Conservation (phyloP, 2,329 filamentous ascomycete genomes). For the Magnaporthales sp. region DNA sequence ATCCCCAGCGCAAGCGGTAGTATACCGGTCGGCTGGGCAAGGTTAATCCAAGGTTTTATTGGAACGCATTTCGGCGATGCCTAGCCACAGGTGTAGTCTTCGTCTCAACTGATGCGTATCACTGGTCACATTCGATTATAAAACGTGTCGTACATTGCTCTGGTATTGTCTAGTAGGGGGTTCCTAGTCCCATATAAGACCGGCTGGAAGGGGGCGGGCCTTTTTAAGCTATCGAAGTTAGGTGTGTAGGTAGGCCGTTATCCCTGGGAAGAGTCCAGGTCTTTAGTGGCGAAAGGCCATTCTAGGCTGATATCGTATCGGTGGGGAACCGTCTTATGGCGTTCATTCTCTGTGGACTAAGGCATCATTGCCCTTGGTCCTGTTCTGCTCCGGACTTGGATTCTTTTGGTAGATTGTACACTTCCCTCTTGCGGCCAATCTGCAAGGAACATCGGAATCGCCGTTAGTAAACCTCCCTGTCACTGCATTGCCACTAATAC, state of each 20-base stretch:
- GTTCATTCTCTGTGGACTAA: not conserved
- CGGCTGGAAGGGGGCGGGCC: not conserved
- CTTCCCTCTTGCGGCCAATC: not conserved
- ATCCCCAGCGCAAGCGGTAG: not conserved
- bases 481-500: not conserved
- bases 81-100: not conserved
- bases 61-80: not conserved
- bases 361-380: not conserved
- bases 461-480: not conserved
- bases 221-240: not conserved
- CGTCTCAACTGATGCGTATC: not conserved
- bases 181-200: not conserved
- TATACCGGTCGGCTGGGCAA: not conserved
- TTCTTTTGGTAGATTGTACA: not conserved
- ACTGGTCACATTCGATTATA: not conserved
- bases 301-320: not conserved
- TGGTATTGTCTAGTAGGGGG: not conserved
- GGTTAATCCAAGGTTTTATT: not conserved
- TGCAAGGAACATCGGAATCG: not conserved
- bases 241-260: not conserved
- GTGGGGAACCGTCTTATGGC: not conserved
- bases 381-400: not conserved
- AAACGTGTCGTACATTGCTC: not conserved
- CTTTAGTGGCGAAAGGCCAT: not conserved
- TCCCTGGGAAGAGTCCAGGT: not conserved